These are phyloP conservation scores for Beverwykella pulmonaria DNA, from an alignment of 495 filamentous ascomycete genomes.

Conservation along the genomic window DNA sequence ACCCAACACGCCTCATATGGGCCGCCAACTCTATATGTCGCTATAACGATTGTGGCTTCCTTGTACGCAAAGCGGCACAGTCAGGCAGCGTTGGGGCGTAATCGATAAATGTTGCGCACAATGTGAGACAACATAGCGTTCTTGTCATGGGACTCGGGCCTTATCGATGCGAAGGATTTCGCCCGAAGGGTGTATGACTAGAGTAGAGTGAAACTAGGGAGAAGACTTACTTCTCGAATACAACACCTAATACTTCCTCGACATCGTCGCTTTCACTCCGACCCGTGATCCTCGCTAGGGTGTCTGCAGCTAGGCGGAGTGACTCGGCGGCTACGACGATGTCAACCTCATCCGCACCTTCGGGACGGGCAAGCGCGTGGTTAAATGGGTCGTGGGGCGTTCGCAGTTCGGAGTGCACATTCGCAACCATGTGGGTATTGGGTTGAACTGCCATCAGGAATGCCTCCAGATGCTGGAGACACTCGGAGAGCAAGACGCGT, in stretches of 20 bases:
- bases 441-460: constrained; percentile 56
- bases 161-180: too few relatives aligned
- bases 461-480: constrained; percentile 65
- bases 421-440: background rate
- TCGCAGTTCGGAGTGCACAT: background rate
- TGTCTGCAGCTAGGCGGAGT: constrained; percentile 77
- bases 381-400: constrained; percentile 3
- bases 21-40: constrained; percentile 4
- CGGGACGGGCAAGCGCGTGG: constrained; percentile 43
- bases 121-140: background rate
- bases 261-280: constrained; percentile 87
- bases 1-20: background rate
- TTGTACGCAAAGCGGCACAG: constrained; percentile 11
- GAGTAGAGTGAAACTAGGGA: background rate
- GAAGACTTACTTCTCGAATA: constrained; percentile 85
- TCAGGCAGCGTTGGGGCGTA: constrained; percentile 5
- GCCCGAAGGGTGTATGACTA: too few relatives aligned
- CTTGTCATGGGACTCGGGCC: background rate
- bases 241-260: constrained; percentile 93
- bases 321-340: constrained; percentile 95
- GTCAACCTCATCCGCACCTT: constrained; percentile 57
- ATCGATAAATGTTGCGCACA: background rate
- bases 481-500: constrained; percentile 74
- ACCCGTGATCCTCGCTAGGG: constrained; percentile 83
- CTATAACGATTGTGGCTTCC: constrained; percentile 19